Percentiles rank a stretch among this genome's conserved stretches.
Evolutionary conservation across 176 grass and related monocot species (phyloP).

Genomic region (Metroxylon sagu): DNA sequence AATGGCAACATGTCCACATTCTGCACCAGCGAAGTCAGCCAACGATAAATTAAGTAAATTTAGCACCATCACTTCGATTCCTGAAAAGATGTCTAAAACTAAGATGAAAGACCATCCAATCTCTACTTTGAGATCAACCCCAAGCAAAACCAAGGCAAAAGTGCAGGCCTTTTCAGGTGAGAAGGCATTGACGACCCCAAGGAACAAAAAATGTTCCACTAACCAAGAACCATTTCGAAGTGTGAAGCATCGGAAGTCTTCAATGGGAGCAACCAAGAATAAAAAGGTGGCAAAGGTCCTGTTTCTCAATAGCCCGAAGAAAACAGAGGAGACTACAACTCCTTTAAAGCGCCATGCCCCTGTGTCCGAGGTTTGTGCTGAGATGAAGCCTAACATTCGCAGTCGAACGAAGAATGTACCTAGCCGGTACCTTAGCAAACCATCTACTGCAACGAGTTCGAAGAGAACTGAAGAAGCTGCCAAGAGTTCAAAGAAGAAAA

Average conservation of each 20-base stretch:
- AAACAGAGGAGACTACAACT: slow-evolving; percentile 14
- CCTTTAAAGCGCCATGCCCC: slow-evolving; percentile 25
- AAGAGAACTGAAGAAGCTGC: slow-evolving; percentile 24
- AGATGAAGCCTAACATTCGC: slow-evolving; percentile 37
- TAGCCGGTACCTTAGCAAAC: slow-evolving; percentile 56
- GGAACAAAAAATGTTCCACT: slow-evolving; percentile 16
- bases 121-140: slow-evolving; percentile 26
- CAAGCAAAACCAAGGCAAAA: slow-evolving; percentile 24
- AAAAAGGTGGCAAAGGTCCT: slow-evolving; percentile 38
- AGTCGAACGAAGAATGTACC: slow-evolving; percentile 43
- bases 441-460: slow-evolving; percentile 2
- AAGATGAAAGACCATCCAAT: slow-evolving; percentile 40
- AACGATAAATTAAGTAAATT: slow-evolving; percentile 47
- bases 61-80: slow-evolving; percentile 33
- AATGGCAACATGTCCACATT: slow-evolving; percentile 55
- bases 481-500: slow-evolving; percentile 14
- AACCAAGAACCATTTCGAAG: slow-evolving; percentile 40
- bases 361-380: slow-evolving; percentile 28
- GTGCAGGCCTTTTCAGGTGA: slow-evolving; percentile 17
- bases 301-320: slow-evolving; percentile 33
- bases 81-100: slow-evolving; percentile 28
- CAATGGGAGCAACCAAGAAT: slow-evolving; percentile 12
- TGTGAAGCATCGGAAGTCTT: slow-evolving; percentile 31
- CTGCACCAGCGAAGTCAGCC: slow-evolving; percentile 56
- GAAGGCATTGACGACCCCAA: slow-evolving; percentile 40